Conservation (phyloP, 345 rosid genomes). For the Dimocarpus longan region DNA sequence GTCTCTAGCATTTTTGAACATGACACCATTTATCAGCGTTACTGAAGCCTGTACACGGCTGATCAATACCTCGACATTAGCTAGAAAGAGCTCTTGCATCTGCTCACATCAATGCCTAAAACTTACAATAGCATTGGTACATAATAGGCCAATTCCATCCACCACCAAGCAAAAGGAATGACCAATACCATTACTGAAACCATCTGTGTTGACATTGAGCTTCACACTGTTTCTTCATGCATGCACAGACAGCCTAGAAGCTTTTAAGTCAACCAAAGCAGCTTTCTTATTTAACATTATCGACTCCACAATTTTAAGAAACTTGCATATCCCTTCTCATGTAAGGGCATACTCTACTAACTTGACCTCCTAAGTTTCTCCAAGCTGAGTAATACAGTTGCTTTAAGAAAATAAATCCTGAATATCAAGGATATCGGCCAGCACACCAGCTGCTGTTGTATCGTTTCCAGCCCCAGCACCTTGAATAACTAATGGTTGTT, state of each 20-base stretch:
- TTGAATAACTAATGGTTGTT: conserved; percentile 88
- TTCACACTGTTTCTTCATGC: not conserved
- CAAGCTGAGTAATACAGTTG: not conserved
- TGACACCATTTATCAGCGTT: no score
- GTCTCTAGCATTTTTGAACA: no score
- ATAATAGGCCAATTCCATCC: no score
- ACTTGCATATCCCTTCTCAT: not conserved
- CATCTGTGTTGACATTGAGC: not conserved
- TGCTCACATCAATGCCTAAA: no score
- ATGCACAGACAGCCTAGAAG: not conserved
- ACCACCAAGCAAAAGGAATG: no score
- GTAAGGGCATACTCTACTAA: not conserved
- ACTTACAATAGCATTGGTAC: no score
- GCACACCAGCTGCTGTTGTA: conserved; percentile 93
- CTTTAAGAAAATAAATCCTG: conserved; percentile 72
- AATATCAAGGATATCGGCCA: conserved; percentile 84
- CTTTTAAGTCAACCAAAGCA: not conserved
- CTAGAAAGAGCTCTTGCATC: no score
- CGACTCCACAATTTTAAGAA: not conserved
- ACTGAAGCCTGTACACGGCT: no score
- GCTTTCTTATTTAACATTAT: not conserved
- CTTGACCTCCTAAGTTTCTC: not conserved
- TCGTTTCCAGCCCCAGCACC: conserved; percentile 99
- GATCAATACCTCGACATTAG: no score
- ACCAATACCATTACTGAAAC: no score